Conservation (phyloP, 1,284 basidiomycete species). For the Sanghuangporus sanghuang region DNA sequence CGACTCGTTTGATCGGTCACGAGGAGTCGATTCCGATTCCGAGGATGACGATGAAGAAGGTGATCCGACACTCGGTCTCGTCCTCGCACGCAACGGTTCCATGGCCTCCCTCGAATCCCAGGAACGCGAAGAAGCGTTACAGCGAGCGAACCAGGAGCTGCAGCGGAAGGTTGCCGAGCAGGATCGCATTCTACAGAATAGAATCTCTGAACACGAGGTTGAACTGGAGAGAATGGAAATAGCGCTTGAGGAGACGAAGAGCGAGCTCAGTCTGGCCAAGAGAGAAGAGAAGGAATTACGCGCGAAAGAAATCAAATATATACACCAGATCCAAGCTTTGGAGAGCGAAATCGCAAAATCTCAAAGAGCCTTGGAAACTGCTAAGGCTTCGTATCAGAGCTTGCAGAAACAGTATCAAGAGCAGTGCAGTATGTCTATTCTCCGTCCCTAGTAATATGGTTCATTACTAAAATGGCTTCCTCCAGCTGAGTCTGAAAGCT, state of each 20-base stretch:
- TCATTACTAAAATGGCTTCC: conserved; percentile 12
- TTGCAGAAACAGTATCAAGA: conserved; percentile 83
- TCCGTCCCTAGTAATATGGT: background rate
- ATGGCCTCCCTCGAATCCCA: conserved; percentile 54
- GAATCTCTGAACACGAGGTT: conserved; percentile 66
- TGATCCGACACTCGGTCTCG: conserved; percentile 49
- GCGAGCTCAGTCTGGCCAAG: conserved; percentile 69
- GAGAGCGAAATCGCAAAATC: conserved; percentile 77
- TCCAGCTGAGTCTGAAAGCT: conserved; percentile 69
- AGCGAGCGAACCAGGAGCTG: conserved; percentile 70
- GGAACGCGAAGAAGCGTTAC: conserved; percentile 64
- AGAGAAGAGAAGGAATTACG: conserved; percentile 87
- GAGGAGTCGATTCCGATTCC: conserved; percentile 40
- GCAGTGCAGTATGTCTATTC: conserved; percentile 60
- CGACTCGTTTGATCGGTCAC: conserved; percentile 21
- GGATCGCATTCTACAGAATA: conserved; percentile 61
- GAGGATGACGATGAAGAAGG: conserved; percentile 37
- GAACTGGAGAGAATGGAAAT: conserved; percentile 73
- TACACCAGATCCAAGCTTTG: conserved; percentile 58
- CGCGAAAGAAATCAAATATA: conserved; percentile 71
- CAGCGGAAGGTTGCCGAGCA: conserved; percentile 66
- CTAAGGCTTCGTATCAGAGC: conserved; percentile 62
- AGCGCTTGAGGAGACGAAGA: conserved; percentile 65
- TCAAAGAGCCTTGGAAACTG: conserved; percentile 64
- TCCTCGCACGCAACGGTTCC: conserved; percentile 54